These are phyloP conservation scores for Intubia oerlemansii DNA, from an alignment of 2,329 filamentous ascomycete species.

Conservation along the genomic window DNA sequence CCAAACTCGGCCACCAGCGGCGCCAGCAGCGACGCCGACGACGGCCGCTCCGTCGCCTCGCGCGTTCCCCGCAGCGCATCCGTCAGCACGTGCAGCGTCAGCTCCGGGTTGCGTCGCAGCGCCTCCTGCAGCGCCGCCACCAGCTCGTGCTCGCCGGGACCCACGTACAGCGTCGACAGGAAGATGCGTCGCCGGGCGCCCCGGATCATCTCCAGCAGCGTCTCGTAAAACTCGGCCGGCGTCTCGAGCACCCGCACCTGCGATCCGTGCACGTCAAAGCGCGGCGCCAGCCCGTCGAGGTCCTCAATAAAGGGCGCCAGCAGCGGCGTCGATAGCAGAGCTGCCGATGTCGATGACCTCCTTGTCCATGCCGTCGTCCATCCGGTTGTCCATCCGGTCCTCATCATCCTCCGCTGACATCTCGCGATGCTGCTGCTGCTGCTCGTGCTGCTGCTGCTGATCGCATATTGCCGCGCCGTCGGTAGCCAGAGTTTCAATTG, in stretches of 20 bases:
- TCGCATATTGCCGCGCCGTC: too few relatives aligned
- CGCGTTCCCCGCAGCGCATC: slow-evolving; percentile 81
- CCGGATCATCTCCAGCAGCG: slow-evolving; percentile 72
- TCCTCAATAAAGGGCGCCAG: slow-evolving; percentile 41
- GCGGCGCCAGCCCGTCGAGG: slow-evolving; percentile 74
- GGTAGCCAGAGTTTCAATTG: too few relatives aligned
- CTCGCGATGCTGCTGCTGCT: too few relatives aligned
- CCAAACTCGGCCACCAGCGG: slow-evolving; percentile 75
- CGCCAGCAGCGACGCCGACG: slow-evolving; percentile 71
- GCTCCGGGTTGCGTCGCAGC: slow-evolving; percentile 48
- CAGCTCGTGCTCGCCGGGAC: slow-evolving; percentile 77
- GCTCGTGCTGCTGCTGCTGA: too few relatives aligned
- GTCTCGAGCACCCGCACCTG: slow-evolving; percentile 61
- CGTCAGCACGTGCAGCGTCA: slow-evolving; percentile 75
- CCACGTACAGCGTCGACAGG: slow-evolving; percentile 91
- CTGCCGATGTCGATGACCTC: slow-evolving; percentile 12
- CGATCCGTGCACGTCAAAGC: slow-evolving; percentile 65
- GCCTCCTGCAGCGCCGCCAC: slow-evolving; percentile 55
- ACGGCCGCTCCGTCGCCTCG: slow-evolving; percentile 62
- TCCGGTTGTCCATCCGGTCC: too few relatives aligned
- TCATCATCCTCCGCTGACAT: too few relatives aligned
- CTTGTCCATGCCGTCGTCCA: too few relatives aligned
- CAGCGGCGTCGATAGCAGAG: slow-evolving; percentile 9
- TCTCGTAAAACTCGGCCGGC: slow-evolving; percentile 78
- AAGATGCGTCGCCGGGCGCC: slow-evolving; percentile 64